Evolutionary conservation across 805 yeast species (phyloP).

Genomic region (Brettanomyces custersianus): DNA sequence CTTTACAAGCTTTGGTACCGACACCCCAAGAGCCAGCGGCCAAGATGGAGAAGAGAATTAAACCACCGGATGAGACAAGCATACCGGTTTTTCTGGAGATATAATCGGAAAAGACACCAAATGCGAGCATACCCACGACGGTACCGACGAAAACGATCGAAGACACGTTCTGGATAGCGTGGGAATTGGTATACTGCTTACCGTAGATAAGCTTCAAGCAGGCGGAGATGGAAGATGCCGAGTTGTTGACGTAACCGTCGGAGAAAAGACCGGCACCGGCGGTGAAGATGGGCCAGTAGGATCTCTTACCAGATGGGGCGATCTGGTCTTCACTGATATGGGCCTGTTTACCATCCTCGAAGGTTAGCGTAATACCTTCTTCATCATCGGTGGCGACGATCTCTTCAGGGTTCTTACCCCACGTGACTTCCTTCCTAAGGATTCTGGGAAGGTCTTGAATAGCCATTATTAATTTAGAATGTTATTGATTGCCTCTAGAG

Average conservation of each 20-base stretch:
- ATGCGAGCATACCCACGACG: slow-evolving; percentile 73
- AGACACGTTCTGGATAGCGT: slow-evolving; percentile 71
- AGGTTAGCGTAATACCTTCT: slow-evolving; percentile 10
- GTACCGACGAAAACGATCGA: slow-evolving; percentile 91
- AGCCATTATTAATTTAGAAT: slow-evolving; percentile 9
- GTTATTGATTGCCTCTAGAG: too few species aligned
- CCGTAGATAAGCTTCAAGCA: slow-evolving; percentile 64
- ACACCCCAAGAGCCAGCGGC: slow-evolving; percentile 87
- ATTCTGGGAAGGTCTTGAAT: slow-evolving; percentile 7
- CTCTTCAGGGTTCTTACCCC: slow-evolving; percentile 15
- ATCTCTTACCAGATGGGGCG: slow-evolving; percentile 15
- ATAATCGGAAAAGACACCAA: slow-evolving; percentile 77
- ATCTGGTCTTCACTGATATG: slow-evolving; percentile 18
- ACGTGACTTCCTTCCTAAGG: slow-evolving; percentile 18
- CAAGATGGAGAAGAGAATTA: slow-evolving; percentile 70
- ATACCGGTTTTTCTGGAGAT: slow-evolving; percentile 76
- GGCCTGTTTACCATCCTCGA: slow-evolving; percentile 15
- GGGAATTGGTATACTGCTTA: slow-evolving; percentile 45
- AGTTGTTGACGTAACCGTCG: slow-evolving; percentile 87
- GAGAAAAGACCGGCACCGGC: slow-evolving; percentile 92
- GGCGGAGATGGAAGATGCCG: slow-evolving; percentile 69
- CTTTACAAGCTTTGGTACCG: slow-evolving; percentile 25
- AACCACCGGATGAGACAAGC: slow-evolving; percentile 66
- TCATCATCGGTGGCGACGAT: slow-evolving; percentile 10
- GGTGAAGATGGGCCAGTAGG: slow-evolving; percentile 59